These are phyloP conservation scores for Byssochlamys sp. DNA, from an alignment of 2,329 filamentous ascomycete genomes.

Conservation along the genomic window DNA sequence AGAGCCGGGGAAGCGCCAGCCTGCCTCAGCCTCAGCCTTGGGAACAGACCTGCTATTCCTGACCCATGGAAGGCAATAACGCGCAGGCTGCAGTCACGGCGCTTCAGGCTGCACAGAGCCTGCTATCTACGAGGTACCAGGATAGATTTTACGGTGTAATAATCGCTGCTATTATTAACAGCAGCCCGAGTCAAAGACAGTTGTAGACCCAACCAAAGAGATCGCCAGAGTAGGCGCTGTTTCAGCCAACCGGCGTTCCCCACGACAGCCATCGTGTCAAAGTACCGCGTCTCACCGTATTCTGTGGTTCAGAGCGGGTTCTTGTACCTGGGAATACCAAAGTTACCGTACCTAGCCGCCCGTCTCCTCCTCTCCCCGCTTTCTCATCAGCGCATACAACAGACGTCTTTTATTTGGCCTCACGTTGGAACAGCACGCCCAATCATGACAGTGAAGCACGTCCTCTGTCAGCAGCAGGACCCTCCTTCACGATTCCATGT, in stretches of 20 bases:
- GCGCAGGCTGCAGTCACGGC: not conserved
- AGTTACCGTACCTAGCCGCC: not conserved
- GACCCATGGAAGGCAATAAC: not conserved
- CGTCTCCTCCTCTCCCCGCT: slow-evolving; percentile 3
- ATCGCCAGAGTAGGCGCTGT: not conserved
- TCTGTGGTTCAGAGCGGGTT: not conserved
- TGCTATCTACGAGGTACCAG: not conserved
- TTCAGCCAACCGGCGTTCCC: not conserved
- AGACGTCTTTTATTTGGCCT: not conserved
- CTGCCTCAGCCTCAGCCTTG: not conserved
- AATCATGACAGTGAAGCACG: not conserved
- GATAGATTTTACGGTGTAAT: not conserved
- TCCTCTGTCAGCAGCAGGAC: not conserved
- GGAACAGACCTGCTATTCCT: not conserved
- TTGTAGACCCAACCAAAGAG: not conserved
- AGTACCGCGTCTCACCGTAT: not conserved
- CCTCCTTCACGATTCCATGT: not conserved
- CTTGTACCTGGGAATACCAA: not conserved
- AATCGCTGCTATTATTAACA: not conserved
- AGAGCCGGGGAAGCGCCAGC: not conserved
- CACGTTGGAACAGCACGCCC: not conserved
- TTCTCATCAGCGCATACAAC: not conserved
- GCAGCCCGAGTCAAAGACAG: not conserved
- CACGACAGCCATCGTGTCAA: not conserved
- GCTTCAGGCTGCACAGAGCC: not conserved